These are phyloP conservation scores for Diaporthe batatas DNA, from an alignment of 2,329 filamentous ascomycete species.

Conservation along the genomic window DNA sequence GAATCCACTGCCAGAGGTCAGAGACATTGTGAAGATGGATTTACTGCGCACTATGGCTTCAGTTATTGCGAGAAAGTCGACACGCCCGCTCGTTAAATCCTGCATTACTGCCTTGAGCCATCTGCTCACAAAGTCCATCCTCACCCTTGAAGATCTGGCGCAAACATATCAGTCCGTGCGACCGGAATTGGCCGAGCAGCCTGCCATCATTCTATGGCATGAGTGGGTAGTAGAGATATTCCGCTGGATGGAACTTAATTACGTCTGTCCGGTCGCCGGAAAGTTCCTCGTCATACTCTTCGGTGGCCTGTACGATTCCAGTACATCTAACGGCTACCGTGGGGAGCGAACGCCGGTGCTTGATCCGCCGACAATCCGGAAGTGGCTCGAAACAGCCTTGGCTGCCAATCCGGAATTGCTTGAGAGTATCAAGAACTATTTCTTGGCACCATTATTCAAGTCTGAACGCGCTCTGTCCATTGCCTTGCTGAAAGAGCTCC, in stretches of 20 bases:
- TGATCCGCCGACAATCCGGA: slow-evolving; percentile 64
- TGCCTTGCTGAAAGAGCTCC: slow-evolving; percentile 66
- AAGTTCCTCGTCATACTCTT: slow-evolving; percentile 73
- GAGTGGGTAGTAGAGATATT: slow-evolving; percentile 52
- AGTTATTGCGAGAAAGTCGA: slow-evolving; percentile 71
- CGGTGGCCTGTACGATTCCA: slow-evolving; percentile 55
- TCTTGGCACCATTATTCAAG: slow-evolving; percentile 74
- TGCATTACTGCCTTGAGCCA: slow-evolving; percentile 76
- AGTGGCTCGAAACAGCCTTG: slow-evolving; percentile 68
- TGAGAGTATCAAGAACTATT: slow-evolving; percentile 74
- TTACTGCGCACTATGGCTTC: slow-evolving; percentile 68
- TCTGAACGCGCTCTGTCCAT: slow-evolving; percentile 66
- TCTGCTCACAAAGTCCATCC: slow-evolving; percentile 72
- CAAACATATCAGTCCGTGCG: slow-evolving; percentile 56
- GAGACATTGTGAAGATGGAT: slow-evolving; percentile 55
- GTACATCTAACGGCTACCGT: slow-evolving; percentile 36
- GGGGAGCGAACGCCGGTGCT: slow-evolving; percentile 44
- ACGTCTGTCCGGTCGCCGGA: slow-evolving; percentile 71
- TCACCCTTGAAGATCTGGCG: slow-evolving; percentile 62
- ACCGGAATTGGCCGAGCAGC: slow-evolving; percentile 45
- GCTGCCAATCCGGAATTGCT: slow-evolving; percentile 64
- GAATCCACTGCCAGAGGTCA: slow-evolving; percentile 60
- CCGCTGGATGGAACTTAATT: slow-evolving; percentile 67
- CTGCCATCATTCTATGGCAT: slow-evolving; percentile 48
- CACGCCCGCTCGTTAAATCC: slow-evolving; percentile 76